phyloP scores from a whole-genome alignment of 176 grass and related monocot genomes.

The Stipa capillata region DNA sequence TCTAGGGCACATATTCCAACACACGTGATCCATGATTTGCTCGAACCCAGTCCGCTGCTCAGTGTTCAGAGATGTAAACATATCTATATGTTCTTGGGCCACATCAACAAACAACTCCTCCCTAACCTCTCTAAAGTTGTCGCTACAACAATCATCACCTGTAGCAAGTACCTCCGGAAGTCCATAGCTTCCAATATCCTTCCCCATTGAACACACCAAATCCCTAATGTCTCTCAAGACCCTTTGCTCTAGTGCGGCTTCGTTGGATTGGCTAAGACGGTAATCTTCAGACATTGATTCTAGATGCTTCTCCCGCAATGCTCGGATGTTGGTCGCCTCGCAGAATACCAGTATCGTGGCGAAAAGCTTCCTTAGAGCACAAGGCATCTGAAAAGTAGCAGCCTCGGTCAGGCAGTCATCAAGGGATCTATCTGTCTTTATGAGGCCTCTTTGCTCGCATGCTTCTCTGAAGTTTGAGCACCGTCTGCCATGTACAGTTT shows the following conservation, averaged over 20 bases:
- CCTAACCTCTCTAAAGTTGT: background rate
- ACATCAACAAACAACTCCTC: background rate
- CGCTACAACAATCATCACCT: too few relatives aligned
- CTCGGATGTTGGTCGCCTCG: background rate
- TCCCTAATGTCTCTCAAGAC: background rate
- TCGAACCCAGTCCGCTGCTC: background rate
- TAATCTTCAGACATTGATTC: background rate
- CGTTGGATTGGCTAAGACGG: fast-evolving
- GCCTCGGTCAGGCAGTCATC: background rate
- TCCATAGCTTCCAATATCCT: background rate
- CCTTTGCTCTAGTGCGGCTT: background rate
- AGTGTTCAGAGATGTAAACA: background rate
- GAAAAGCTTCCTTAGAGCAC: background rate
- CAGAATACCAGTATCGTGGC: background rate
- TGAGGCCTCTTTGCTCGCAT: background rate
- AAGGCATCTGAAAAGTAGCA: background rate
- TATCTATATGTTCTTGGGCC: background rate
- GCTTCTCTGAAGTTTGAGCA: background rate
- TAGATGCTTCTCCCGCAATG: background rate
- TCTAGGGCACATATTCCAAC: too few relatives aligned
- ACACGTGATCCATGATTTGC: background rate
- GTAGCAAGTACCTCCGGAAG: background rate
- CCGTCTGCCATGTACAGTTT: too few relatives aligned
- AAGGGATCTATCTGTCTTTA: background rate
- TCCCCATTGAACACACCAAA: background rate